Evolutionary conservation across 2,329 filamentous ascomycete genomes (phyloP).

Genomic region (Byssoonygena ceratinophila): DNA sequence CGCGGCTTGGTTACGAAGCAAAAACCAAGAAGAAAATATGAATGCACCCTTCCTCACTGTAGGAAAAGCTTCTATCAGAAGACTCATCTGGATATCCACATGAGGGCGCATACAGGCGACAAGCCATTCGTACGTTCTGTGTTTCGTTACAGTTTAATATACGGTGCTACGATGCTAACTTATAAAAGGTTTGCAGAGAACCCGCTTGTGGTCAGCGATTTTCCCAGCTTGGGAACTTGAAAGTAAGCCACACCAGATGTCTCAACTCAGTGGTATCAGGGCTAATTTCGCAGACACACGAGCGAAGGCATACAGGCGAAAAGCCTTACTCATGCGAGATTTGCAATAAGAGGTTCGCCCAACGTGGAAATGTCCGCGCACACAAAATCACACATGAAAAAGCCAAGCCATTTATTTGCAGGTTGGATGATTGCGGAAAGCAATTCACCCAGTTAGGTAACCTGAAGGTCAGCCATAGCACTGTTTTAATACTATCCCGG

Average conservation of each 20-base stretch:
- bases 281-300: slow-evolving; percentile 54
- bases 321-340: slow-evolving; percentile 69
- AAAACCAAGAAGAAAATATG: slow-evolving; percentile 51
- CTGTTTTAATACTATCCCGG: slow-evolving; percentile 4
- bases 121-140: slow-evolving; percentile 67
- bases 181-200: slow-evolving; percentile 47
- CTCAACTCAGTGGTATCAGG: background rate
- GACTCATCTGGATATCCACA: slow-evolving; percentile 86
- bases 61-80: slow-evolving; percentile 79
- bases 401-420: slow-evolving; percentile 69
- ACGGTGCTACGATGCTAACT: background rate
- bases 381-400: slow-evolving; percentile 72
- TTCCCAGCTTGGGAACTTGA: slow-evolving; percentile 82
- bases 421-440: slow-evolving; percentile 73
- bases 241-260: slow-evolving; percentile 43
- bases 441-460: slow-evolving; percentile 84
- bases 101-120: slow-evolving; percentile 74
- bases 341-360: slow-evolving; percentile 73
- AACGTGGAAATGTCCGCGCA: slow-evolving; percentile 73
- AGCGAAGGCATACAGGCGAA: slow-evolving; percentile 77
- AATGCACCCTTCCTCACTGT: slow-evolving; percentile 64
- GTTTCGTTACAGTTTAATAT: background rate
- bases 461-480: slow-evolving; percentile 55
- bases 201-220: slow-evolving; percentile 67
- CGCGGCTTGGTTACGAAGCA: slow-evolving; percentile 28